Base-by-base conservation (phyloP, 2,329 filamentous ascomycete species). In the Sporothrix brunneoviolacea region DNA sequence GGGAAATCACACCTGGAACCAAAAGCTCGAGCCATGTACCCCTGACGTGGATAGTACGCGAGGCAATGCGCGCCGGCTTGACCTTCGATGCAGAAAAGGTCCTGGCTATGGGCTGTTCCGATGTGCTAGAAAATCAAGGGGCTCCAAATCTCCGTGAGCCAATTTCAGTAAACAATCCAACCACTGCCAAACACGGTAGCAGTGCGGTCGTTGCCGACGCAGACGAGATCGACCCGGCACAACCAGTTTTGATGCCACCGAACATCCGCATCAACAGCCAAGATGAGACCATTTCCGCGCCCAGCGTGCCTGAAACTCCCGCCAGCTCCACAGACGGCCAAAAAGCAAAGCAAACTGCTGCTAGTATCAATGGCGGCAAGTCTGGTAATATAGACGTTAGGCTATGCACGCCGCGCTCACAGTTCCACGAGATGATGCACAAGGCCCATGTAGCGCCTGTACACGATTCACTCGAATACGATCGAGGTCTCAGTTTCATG, bases 381-480 rank as follows among this genome's bases (percentile, higher is more conserved):
- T 35, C 56, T 18, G 41, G 57, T 53, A 18, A 21, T 41, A 27
- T 35, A n/a, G 35, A 48, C 12, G 42, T 45, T 35, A 19, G 39
- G 15, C 27, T 41, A 10, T 27, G 21, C 13, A 61, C 46, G 37
- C 62, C 1, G 59, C 61, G 38, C 47, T 53, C 21, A 24, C 52
- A 62, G 9, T 88, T 87, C 67, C 72, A 79, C 56, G 65, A 71
- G 4, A 72, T 82, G 50, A 74, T 89, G 50, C 70, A 80, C 53
- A 68, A 67, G 21, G 82, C 84, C 0, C 74, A 78, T 52, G 62
- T 69, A 3, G 71, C 76, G 1, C 67, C 62, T 3, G 77, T 89
- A 37, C 86, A 91, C 61, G 87, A 91, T 63, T 87, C 84, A 3
- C 74, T 91, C 0, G 68, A 76, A 43, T 88, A 80, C 58, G 72